Evolutionary conservation across 495 filamentous ascomycete species (phyloP), one percentile per base, ranked within the genome.

Genomic region (Platismatia glauca): DNA sequence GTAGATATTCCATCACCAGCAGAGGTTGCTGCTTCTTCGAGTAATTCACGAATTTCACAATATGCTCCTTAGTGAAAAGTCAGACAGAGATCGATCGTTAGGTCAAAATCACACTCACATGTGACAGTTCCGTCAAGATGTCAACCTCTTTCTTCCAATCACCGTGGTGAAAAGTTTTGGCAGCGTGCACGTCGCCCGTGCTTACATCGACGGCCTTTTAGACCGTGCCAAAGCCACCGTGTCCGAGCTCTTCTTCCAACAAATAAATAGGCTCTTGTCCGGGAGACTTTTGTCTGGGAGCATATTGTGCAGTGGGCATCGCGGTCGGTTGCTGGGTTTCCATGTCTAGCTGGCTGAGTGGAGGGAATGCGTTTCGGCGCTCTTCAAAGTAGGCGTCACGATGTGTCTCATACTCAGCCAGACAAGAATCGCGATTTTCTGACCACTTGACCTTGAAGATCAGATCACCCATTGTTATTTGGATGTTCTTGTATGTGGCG

Each of bases 171-270:
- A 92, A 33, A 37, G 86, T 82, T 78, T 92, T 92, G 66, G 89
- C 86, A 16, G 89, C 89, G 72, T 84, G 90, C 20, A 81, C 75
- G 55, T 80, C 72, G 22, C 88, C 87, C 0, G 82, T 83, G 46
- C 77, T 76, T 71, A 86, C 88, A 72, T 90, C 85, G 2, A 87
- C 79, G 63, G 86, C 88, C 13, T 88, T 71, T 66, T 86, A 87
- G 4, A 92, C 88, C 24, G 86, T 84, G 41, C 86, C 86, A 71
- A 91, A 91, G 71, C 89, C 86, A 20, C 87, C 89, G 69, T 87
- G 89, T 59, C 88, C 88, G 8, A 92, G 79, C 70, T 86, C 83
- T 61, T 86, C 78, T 53, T 83, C 76, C 7, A 88, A 74, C 5
- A 78, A 82, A 71, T 88, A 92, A 7, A 38, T 38, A 66, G n/a